Evolutionary conservation across 345 rosid genomes (phyloP).

Genomic region (Sisymbrium irio): DNA sequence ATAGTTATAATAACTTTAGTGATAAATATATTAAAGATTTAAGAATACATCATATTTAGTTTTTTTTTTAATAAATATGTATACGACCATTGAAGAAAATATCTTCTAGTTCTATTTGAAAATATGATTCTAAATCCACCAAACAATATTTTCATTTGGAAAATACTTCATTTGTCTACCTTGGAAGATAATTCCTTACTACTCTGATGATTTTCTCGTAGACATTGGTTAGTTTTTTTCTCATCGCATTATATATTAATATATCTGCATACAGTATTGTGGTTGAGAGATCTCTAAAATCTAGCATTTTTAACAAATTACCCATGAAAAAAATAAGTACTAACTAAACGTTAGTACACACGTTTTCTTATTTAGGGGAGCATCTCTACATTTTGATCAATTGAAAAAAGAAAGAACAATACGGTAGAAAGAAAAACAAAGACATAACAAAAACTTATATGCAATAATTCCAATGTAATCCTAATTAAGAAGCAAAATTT

Average conservation of each 20-base stretch:
- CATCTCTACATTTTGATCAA: conserved; percentile 11
- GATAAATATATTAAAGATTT: background rate
- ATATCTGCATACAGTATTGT: too few relatives aligned
- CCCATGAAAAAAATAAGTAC: background rate
- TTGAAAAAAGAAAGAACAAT: background rate
- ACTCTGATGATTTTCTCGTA: too few relatives aligned
- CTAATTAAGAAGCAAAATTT: conserved; percentile 21
- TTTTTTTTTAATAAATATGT: too few relatives aligned
- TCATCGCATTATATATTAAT: too few relatives aligned
- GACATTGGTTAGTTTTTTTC: too few relatives aligned
- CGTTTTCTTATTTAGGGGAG: background rate
- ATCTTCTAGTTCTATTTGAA: background rate
- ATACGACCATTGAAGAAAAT: background rate
- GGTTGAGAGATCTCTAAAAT: background rate
- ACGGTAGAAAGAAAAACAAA: background rate
- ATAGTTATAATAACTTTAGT: too few relatives aligned
- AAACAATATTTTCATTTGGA: too few relatives aligned
- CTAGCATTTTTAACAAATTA: background rate
- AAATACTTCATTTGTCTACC: too few relatives aligned
- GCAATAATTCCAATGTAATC: background rate
- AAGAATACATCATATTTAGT: background rate
- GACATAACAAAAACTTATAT: conserved; percentile 4
- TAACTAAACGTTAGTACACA: background rate
- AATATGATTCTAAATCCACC: background rate
- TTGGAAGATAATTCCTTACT: too few relatives aligned